Conservation (phyloP, 345 rosid genomes). For the Eucalyptus pumila region DNA sequence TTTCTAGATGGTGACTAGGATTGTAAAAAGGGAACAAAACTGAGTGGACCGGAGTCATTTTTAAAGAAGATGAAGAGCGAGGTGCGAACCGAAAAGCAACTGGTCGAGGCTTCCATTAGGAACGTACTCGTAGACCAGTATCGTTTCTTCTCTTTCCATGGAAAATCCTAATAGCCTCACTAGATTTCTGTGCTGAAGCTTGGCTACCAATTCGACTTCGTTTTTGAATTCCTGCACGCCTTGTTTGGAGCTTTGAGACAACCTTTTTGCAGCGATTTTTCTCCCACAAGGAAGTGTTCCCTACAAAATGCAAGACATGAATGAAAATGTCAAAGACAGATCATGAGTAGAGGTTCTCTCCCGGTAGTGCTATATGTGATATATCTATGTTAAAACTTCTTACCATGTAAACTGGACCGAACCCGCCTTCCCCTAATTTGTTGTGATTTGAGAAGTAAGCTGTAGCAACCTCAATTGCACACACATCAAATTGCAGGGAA, state of each 20-base stretch:
- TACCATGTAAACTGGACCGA: conserved; percentile 20
- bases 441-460: conserved; percentile 13
- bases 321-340: not conserved
- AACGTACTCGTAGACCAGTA: conserved; percentile 9
- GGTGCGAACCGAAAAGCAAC: conserved; percentile 4
- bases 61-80: not conserved
- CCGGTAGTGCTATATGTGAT: not conserved
- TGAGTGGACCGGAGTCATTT: not conserved
- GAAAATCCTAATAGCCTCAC: conserved; percentile 9
- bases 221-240: conserved; percentile 10
- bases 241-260: conserved; percentile 6
- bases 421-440: conserved; percentile 42
- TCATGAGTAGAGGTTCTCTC: not conserved
- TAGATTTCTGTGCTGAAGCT: conserved; percentile 14
- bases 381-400: not conserved
- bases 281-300: not conserved
- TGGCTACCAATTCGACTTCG: conserved; percentile 2
- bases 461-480: conserved; percentile 7
- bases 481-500: not conserved
- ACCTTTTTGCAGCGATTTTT: conserved; percentile 7
- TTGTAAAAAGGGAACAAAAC: not conserved
- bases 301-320: not conserved
- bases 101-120: conserved; percentile 10
- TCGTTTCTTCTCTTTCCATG: conserved; percentile 1
- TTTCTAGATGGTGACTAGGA: not conserved